Base-by-base conservation (phyloP, 192 early-diverging fungal species). In the Bifiguratus adelaidae region DNA sequence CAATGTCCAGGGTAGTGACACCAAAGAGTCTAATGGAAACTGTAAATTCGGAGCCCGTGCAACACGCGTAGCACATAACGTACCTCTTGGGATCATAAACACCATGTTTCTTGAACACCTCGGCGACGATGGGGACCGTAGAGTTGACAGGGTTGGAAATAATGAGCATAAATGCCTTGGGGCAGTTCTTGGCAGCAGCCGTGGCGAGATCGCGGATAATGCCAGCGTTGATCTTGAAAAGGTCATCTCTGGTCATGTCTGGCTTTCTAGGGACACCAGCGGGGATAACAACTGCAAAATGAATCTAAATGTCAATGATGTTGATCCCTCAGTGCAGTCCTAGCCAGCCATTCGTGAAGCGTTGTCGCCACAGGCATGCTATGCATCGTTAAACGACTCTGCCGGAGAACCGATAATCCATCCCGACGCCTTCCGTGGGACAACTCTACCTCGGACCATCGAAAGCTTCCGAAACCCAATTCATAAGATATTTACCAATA, bases 131-230 rank as follows among this genome's bases (percentile, higher is more conserved):
- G 40, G 93, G 91, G 34, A 97, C 93, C 19, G 91, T 97, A 30
- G 91, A 94, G 80, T 97, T 97, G 57, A 97, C 93, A 33, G 93
- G 93, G 84, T 97, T 97, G 53, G 93, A 82, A 60, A 97, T 97
- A 63, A 97, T 74, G 41, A 85, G 72, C 50, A 89, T 60, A 69
- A 88, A 74, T 36, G 91, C 93, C 54, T 85, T 81, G 50, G 93
- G 90, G 55, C 81, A 78, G 41, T 70, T 82, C 67, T 76, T 68
- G 25, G 90, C 92, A 44, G 78, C 74, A 36, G 80, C 88, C 44
- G 68, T 64, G 49, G 92, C 91, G 28, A 95, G 77, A 37, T 66
- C 81, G 52, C 79, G 76, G 60, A 93, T 88, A 50, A 97, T 97
- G 46, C 85, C 83, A 49, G 94, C 94, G 71, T 97, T 97, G 71